Conservation (phyloP, 495 filamentous ascomycete genomes). For the Xylaria flabelliformis region DNA sequence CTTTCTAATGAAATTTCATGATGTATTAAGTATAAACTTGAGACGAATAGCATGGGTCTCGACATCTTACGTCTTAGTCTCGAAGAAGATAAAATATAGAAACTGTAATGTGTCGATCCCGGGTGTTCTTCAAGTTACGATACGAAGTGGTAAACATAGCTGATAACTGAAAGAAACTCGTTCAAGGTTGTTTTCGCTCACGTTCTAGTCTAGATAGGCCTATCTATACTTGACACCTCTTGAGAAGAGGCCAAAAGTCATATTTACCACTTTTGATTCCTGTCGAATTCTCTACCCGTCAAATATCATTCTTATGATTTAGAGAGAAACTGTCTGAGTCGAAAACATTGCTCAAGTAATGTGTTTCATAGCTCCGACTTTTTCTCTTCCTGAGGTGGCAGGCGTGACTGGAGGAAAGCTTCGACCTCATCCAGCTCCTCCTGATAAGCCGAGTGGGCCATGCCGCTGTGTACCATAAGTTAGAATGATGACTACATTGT, state of each 20-base stretch:
- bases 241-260: too few relatives aligned
- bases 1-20: neutral
- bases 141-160: too few relatives aligned
- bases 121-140: neutral
- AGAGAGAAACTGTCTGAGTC: neutral
- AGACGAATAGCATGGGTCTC: neutral
- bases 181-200: neutral
- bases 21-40: neutral
- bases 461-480: conserved; percentile 52
- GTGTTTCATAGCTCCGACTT: conserved; percentile 47
- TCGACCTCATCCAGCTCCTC: conserved; percentile 87
- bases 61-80: neutral
- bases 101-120: too few relatives aligned
- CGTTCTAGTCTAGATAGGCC: neutral
- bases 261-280: neutral
- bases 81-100: neutral
- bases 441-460: conserved; percentile 77
- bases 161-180: neutral
- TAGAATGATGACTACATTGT: conserved; percentile 12
- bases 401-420: conserved; percentile 67
- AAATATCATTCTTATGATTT: neutral
- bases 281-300: neutral
- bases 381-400: conserved; percentile 60
- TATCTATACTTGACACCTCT: conserved; percentile 10
- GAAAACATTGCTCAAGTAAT: neutral